Percentiles rank a stretch among this genome's conserved stretches.
Conservation (phyloP, 306 rosid genomes). For the Quercus rubra region DNA sequence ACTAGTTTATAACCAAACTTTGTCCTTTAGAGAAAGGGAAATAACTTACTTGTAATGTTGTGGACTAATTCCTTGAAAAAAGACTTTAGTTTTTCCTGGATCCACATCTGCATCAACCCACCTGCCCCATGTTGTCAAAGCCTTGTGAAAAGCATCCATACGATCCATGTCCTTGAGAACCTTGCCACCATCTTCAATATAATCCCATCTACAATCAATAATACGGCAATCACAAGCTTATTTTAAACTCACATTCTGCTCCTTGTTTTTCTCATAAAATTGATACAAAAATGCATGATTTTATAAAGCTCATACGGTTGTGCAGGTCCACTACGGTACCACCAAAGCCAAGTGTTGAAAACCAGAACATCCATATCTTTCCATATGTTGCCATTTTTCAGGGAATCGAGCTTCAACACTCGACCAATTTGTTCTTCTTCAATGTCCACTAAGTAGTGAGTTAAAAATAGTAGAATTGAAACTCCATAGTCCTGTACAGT, state of each 20-base stretch:
- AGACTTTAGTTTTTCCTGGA: slow-evolving; percentile 38
- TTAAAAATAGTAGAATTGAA: slow-evolving; percentile 20
- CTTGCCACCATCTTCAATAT: too few relatives aligned
- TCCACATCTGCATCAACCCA: slow-evolving; percentile 57
- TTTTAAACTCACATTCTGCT: background rate
- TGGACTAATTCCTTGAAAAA: slow-evolving; percentile 74
- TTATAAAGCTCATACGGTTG: slow-evolving; percentile 50
- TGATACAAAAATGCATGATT: background rate
- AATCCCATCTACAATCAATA: slow-evolving; percentile 34
- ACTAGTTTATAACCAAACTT: background rate
- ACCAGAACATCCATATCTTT: slow-evolving; percentile 20
- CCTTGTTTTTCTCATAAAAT: background rate
- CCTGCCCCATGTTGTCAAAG: slow-evolving; percentile 15
- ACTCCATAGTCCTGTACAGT: background rate
- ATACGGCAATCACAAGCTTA: background rate
- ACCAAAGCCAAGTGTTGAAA: slow-evolving; percentile 88
- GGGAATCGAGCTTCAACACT: slow-evolving; percentile 60
- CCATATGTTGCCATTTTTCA: background rate
- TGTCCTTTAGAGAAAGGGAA: too few relatives aligned
- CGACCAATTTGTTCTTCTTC: slow-evolving; percentile 54
- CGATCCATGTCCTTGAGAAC: too few relatives aligned
- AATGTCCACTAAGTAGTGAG: slow-evolving; percentile 56
- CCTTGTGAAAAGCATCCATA: too few relatives aligned
- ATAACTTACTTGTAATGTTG: slow-evolving; percentile 50
- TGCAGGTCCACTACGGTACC: slow-evolving; percentile 56